phyloP scores from a whole-genome alignment of 2,329 filamentous ascomycete species.

The Elsinoe fawcettii region DNA sequence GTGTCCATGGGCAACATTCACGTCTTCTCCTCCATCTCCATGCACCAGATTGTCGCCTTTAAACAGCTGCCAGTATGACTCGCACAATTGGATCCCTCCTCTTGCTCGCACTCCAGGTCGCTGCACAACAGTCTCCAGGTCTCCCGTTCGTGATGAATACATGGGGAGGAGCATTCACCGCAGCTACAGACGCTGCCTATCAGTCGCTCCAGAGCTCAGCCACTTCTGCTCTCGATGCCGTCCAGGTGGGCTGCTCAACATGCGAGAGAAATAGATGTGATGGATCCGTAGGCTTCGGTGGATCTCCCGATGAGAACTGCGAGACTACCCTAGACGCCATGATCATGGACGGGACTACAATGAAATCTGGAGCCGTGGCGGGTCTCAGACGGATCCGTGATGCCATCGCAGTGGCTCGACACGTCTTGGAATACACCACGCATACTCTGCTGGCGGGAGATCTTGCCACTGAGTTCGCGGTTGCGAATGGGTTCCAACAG shows the following conservation, averaged over 20 bases:
- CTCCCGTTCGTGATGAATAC: conserved; percentile 10
- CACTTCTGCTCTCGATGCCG: conserved; percentile 1
- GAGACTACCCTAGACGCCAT: conserved; percentile 9
- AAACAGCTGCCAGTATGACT: not conserved
- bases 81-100: not conserved
- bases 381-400: conserved; percentile 8
- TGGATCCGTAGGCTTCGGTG: conserved; percentile 7
- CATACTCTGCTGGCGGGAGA: conserved; percentile 9
- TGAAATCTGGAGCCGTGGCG: conserved; percentile 9
- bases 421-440: conserved; percentile 8
- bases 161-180: conserved; percentile 5
- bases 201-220: not conserved
- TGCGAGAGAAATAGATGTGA: conserved; percentile 5
- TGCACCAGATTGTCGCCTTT: not conserved
- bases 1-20: not conserved
- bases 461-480: conserved; percentile 6
- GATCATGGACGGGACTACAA: conserved; percentile 10
- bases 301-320: conserved; percentile 8
- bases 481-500: not conserved
- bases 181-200: conserved; percentile 2
- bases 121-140: not conserved
- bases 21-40: not conserved
- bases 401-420: conserved; percentile 3
- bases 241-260: not conserved
- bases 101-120: not conserved